Conservation (phyloP, 2,329 filamentous ascomycete genomes). For the Xylogone sp. region DNA sequence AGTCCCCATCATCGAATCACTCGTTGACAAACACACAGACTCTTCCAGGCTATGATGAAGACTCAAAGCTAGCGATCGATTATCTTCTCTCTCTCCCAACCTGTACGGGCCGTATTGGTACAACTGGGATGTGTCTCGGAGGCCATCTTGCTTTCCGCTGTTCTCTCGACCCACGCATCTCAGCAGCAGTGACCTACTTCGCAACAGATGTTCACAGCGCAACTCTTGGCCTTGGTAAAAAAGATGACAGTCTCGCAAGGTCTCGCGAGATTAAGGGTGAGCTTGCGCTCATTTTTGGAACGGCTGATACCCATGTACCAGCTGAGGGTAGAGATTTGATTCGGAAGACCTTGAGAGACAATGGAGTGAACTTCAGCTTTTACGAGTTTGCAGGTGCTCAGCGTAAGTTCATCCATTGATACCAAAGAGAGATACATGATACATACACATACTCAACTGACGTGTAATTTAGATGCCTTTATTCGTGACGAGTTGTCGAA, state of each 20-base stretch:
- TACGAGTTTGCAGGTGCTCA: constrained; percentile 93
- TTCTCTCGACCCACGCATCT: constrained; percentile 72
- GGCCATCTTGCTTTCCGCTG: constrained; percentile 76
- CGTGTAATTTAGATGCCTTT: constrained; percentile 62
- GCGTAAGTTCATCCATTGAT: constrained; percentile 42
- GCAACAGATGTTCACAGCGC: constrained; percentile 84
- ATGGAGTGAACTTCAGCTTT: constrained; percentile 71
- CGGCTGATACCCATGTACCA: constrained; percentile 87
- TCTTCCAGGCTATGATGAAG: constrained; percentile 80
- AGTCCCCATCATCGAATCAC: neutral
- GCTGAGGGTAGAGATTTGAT: constrained; percentile 80
- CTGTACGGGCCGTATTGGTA: constrained; percentile 76
- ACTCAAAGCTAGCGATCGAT: constrained; percentile 65
- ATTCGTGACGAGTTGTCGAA: constrained; percentile 91
- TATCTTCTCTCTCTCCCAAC: constrained; percentile 67
- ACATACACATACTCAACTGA: no score
- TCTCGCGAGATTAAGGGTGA: constrained; percentile 71
- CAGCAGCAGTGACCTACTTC: constrained; percentile 81
- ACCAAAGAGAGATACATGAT: neutral
- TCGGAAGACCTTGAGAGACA: constrained; percentile 73
- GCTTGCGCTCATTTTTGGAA: constrained; percentile 85
- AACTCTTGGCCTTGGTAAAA: constrained; percentile 66
- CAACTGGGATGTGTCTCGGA: constrained; percentile 89
- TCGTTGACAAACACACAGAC: constrained; percentile 47
- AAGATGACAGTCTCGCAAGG: constrained; percentile 52